Evolutionary conservation across 2,329 filamentous ascomycete species (phyloP), one percentile per base, ranked within the genome.

Genomic region (Phialocephala subalpina): DNA sequence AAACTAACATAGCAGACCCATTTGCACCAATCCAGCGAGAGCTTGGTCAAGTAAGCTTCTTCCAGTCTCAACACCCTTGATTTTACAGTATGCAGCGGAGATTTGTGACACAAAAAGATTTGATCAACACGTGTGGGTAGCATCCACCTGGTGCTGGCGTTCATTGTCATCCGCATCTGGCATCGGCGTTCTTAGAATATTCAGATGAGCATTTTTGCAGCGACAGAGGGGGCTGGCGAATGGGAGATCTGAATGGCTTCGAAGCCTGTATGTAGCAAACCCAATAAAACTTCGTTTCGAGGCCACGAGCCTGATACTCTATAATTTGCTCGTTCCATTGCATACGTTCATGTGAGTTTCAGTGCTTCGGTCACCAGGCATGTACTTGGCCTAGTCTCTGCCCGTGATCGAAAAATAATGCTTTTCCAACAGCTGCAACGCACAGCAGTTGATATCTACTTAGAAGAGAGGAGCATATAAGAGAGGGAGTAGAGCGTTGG

Each of bases 251-350:
- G 65, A 63, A 71, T 69, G 67, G 65, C 67, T 68, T 66, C 55
- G 36, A 63, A 61, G 68, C 69, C 65, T 76, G 72, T 76, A 74
- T 69, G 59, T 74, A 75, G 63, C 63, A 67, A 64, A 52, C 33
- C 49, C 27, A 73, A 73, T 73, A 69, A 56, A 72, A 72, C 67
- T 56, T 38, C 16, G 42, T 67, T 73, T 71, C n/a, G 73, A 72
- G 73, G 69, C 73, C 42, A 73, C 66, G 69, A 66, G 73, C 67
- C 71, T 74, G 70, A 53, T 45, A 47, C 38, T 12, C 25, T 60
- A 22, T 29, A 33, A 49, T 36, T 47, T 53, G 49, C 49, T 53
- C 27, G 49, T 53, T 53, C 25, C 14, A 53, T 53, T 53, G 11
- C 49, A n/a, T 33, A 11, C 12, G 25, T 53, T 18, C 12, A 29